Conservation (phyloP, 2,329 filamentous ascomycete species). For the Pseudomassariella vexata region DNA sequence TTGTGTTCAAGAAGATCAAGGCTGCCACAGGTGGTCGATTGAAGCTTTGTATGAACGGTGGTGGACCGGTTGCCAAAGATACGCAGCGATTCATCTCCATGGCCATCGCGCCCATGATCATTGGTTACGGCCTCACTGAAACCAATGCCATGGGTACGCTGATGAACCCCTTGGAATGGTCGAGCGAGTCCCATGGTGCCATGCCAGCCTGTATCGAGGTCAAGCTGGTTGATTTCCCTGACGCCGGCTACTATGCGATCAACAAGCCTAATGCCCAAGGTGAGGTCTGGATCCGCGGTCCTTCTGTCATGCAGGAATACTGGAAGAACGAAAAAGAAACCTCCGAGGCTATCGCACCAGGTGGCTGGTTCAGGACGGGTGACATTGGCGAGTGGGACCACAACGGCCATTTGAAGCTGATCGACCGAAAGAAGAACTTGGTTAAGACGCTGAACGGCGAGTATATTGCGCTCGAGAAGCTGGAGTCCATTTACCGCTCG, state of each 20-base stretch:
- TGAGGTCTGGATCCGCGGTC: constrained; percentile 83
- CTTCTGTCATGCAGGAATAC: constrained; percentile 65
- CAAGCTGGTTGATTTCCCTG: constrained; percentile 80
- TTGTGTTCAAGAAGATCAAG: constrained; percentile 89
- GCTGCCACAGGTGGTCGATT: constrained; percentile 80
- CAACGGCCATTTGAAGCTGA: constrained; percentile 67
- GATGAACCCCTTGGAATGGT: constrained; percentile 76
- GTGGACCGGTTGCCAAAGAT: constrained; percentile 77
- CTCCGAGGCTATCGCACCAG: constrained; percentile 58
- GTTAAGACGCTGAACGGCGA: constrained; percentile 79
- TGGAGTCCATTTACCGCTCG: constrained; percentile 48
- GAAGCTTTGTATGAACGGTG: constrained; percentile 79
- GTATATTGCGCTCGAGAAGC: constrained; percentile 77
- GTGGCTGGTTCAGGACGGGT: constrained; percentile 85
- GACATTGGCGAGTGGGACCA: constrained; percentile 76
- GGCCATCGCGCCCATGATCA: constrained; percentile 84
- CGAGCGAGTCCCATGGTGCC: constrained; percentile 65
- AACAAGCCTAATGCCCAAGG: constrained; percentile 75
- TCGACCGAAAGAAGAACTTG: constrained; percentile 86
- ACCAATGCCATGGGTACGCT: constrained; percentile 71
- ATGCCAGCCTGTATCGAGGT: constrained; percentile 69
- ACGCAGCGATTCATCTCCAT: constrained; percentile 85
- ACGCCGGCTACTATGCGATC: constrained; percentile 72
- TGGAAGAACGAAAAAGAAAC: constrained; percentile 76
- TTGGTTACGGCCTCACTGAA: constrained; percentile 82